Base-by-base conservation (phyloP, 805 yeast species). In the Scheffersomyces ergatensis region DNA sequence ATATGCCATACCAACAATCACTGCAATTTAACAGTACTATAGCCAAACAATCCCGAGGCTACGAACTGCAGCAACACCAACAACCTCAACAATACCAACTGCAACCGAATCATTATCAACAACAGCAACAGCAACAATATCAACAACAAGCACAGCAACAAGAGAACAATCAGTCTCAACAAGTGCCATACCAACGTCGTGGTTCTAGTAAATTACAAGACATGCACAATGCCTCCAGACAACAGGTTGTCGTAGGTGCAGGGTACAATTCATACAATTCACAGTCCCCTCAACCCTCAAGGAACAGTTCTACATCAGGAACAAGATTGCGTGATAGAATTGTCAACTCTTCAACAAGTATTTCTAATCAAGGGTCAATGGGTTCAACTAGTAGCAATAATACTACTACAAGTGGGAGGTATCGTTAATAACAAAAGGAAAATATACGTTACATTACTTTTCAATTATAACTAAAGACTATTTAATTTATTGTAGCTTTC, bases 141-240 rank as follows among this genome's bases (percentile, higher is more conserved):
- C 39, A 23, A n/a, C 25, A 13, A 31, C 14, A 19, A 29, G 48
- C 45, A 33, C 37, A 15, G 24, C 48, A 46, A 24, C 49, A 42
- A 24, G n/a, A n/a, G n/a, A n/a, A n/a, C n/a, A 20, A n/a, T n/a
- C 38, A 37, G 27, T 15, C n/a, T 11, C 41, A 36, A 20, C 30
- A 21, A 26, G 31, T 47, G 43, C 6, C 48, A 17, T 23, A 35
- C 16, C 34, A 37, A 33, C 36, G 65, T 45, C 55, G 61, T 34
- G 51, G 65, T 1, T 54, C 64, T 17, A 62, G 70, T 37, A 47
- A 66, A 26, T 55, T 70, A 35, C 68, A 62, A 48, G 73, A 65
- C 36, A 51, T 70, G 64, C 62, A 70, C 49, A 62, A 68, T 42
- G 60, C 58, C 44, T 64, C 74, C 7, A 50, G 71, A 18, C 72